A percentile compares a stretch with the other conserved stretches of the same genome.
Evolutionary conservation across 495 filamentous ascomycete species (phyloP).

Genomic region (Hypomontagnella submonticulosa): DNA sequence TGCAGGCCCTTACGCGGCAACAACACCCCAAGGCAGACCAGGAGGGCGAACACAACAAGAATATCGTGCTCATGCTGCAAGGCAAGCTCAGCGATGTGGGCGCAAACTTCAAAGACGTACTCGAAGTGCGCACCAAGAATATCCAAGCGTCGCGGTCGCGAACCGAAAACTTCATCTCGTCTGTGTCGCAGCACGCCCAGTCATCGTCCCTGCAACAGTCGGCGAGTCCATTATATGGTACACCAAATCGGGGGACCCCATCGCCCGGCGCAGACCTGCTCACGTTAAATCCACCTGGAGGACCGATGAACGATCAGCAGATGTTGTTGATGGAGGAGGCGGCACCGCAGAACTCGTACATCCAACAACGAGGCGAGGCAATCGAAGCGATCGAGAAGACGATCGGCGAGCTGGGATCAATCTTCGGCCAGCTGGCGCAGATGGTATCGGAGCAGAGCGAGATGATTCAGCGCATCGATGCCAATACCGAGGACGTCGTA

Average conservation of each 20-base stretch:
- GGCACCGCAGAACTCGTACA: conserved; percentile 84
- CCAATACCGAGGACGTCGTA: conserved; percentile 89
- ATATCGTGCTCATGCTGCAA: conserved; percentile 92
- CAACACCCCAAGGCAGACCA: conserved; percentile 85
- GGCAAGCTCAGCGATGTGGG: conserved; percentile 94
- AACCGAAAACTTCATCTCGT: conserved; percentile 96
- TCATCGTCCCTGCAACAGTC: conserved; percentile 68
- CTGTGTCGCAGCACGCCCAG: conserved; percentile 77
- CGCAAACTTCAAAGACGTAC: conserved; percentile 95
- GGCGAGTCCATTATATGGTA: conserved; percentile 86
- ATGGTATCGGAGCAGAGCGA: conserved; percentile 98
- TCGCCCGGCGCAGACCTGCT: conserved; percentile 75
- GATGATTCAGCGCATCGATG: conserved; percentile 93
- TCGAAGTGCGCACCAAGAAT: conserved; percentile 97
- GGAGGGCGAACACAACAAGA: conserved; percentile 97
- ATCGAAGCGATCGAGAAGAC: conserved; percentile 97
- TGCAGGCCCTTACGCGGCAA: conserved; percentile 73
- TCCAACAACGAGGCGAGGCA: conserved; percentile 91
- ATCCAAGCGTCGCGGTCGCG: conserved; percentile 92
- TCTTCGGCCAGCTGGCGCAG: conserved; percentile 94
- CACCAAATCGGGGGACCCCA: conserved; percentile 71
- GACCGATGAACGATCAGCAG: conserved; percentile 80
- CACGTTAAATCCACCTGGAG: conserved; percentile 74
- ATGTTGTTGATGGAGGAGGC: conserved; percentile 95
- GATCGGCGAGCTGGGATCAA: conserved; percentile 91